Conservation (phyloP, 2,329 filamentous ascomycete species). For the Pleochaeta shiraiana region DNA sequence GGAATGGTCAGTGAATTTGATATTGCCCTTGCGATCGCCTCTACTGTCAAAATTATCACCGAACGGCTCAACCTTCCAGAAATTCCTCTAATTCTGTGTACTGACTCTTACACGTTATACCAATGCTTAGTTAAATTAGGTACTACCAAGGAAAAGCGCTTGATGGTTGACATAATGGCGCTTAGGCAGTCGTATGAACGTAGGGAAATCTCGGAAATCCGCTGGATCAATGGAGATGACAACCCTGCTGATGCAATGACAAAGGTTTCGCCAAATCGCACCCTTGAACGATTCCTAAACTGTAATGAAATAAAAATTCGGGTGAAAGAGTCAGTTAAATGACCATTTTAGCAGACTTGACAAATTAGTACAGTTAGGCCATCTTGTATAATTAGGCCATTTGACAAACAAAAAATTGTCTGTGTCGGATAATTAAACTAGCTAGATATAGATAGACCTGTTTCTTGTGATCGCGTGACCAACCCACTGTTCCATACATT, state of each 20-base stretch:
- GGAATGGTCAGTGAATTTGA: slow-evolving; percentile 3
- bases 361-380: no score
- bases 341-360: no score
- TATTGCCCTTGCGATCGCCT: not conserved
- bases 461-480: no score
- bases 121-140: slow-evolving; percentile 6
- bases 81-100: slow-evolving; percentile 5
- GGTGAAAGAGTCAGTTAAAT: not conserved
- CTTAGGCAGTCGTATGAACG: slow-evolving; percentile 5
- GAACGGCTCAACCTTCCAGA: not conserved
- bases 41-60: not conserved
- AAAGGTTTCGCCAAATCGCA: not conserved
- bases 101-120: slow-evolving; percentile 3
- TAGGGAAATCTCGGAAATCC: not conserved
- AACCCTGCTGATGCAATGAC: not conserved
- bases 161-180: slow-evolving; percentile 6
- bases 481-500: no score
- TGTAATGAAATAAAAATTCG: not conserved
- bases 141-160: slow-evolving; percentile 6
- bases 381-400: no score
- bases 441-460: no score
- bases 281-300: not conserved
- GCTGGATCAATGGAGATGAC: not conserved
- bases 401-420: no score
- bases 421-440: no score